Evolutionary conservation across 2,329 filamentous ascomycete species (phyloP), one percentile per base, ranked within the genome.

Genomic region (Pseudogymnoascus sp.): DNA sequence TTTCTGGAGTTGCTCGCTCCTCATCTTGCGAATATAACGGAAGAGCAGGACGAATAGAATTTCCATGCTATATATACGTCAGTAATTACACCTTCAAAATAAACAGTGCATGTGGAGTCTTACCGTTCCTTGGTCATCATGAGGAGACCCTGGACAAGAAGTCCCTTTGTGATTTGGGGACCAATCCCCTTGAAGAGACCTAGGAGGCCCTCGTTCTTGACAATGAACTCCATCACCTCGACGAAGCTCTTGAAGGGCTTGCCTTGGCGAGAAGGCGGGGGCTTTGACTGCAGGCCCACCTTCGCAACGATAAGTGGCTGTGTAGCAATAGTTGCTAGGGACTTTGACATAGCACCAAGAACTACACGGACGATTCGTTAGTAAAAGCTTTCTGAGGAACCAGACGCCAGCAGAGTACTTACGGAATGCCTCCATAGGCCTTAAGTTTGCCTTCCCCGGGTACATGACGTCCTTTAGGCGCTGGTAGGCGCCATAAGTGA

Each of bases 111-210:
- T 26, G 57, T 51, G 26, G 8, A 45, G 51, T 62, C 81, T 69
- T 81, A 92, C 90, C 92, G 85, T 78, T 99, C 95, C 78, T 99
- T 99, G 59, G 92, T 95, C 92, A 97, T 99, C 95, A 99, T 99
- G 40, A 99, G 80, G 63, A 99, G 86, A 60, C 95, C 95, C 73
- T 99, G 95, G 2, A 99, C 95, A 60, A 99, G 75, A 62, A 99
- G 78, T 1, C 95, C 95, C 77, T 99, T 99, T 65, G 92, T 76
- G 61, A 99, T 89, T 75, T 99, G 95, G 2, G 95, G 95, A 0
- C 86, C 92, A 69, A 99, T 96, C 45, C 95, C 95, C 79, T 99
- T 99, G 81, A 97, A 99, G 1, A 99, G 81, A n/a, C 89, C 89
- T 11, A 88, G 71, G 0, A 84, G 74, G 3, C 95, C 95, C 74